phyloP scores from a whole-genome alignment of 2,329 filamentous ascomycete genomes.

The Blumeriella jaapii region DNA sequence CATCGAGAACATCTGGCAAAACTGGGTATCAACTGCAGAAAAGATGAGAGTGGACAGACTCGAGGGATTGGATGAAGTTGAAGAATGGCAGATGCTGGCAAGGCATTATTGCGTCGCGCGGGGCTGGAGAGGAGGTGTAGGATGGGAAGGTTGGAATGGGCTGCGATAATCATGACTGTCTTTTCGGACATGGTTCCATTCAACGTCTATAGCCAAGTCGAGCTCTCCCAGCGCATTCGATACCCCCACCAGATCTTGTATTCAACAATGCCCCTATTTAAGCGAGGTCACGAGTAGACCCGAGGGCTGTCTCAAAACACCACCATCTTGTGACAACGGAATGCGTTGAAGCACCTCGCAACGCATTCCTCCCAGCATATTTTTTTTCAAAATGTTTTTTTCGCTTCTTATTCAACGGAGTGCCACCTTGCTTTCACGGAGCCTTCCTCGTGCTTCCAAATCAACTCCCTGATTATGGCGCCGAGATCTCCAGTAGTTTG shows the following conservation, averaged over 20 bases:
- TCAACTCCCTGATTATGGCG: background rate
- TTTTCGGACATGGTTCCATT: background rate
- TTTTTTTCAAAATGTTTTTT: too few relatives aligned
- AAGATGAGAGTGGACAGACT: constrained; percentile 67
- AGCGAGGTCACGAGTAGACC: background rate
- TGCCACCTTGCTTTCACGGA: too few relatives aligned
- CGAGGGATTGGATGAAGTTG: constrained; percentile 88
- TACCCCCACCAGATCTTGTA: background rate
- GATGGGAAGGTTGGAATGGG: constrained; percentile 12
- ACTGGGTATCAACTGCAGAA: constrained; percentile 60
- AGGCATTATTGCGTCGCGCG: constrained; percentile 84
- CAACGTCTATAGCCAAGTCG: too few relatives aligned
- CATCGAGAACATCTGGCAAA: constrained; percentile 61
- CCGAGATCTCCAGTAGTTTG: background rate
- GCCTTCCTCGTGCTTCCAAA: too few relatives aligned
- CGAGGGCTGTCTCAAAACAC: background rate
- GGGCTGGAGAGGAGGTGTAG: constrained; percentile 49
- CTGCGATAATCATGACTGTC: background rate
- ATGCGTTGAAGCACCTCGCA: background rate
- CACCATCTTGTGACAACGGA: background rate
- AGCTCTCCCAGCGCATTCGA: background rate
- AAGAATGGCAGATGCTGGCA: constrained; percentile 83
- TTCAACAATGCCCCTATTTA: background rate
- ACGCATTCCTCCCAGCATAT: background rate
- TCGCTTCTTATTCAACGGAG: too few relatives aligned